phyloP scores from a whole-genome alignment of 2,329 filamentous ascomycete species.

The Xylaria arbuscula region DNA sequence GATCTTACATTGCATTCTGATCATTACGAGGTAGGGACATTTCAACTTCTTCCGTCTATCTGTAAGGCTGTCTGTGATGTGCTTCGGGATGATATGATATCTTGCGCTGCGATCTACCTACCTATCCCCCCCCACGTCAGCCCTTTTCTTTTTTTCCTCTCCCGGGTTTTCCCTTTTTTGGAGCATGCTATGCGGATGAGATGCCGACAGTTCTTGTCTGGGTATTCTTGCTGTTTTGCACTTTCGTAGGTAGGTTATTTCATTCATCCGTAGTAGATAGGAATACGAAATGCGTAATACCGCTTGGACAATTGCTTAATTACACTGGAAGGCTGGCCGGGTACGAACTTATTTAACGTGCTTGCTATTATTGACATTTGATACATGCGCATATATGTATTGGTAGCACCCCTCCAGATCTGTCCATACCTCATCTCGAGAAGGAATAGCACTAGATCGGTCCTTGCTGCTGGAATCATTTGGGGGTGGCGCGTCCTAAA shows the following conservation, averaged over 20 bases:
- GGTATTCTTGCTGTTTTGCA: not conserved
- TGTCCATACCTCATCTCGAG: not conserved
- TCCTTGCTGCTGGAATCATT: not conserved
- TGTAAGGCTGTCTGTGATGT: not conserved
- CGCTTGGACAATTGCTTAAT: conserved; percentile 1
- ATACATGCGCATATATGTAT: not conserved
- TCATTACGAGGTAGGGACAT: too few relatives aligned
- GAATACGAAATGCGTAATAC: not conserved
- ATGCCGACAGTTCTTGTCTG: not conserved
- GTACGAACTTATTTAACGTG: not conserved
- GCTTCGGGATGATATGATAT: not conserved
- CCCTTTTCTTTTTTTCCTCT: not conserved
- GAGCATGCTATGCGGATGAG: not conserved
- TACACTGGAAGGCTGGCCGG: not conserved
- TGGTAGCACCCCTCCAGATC: not conserved
- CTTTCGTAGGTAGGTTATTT: not conserved
- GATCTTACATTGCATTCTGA: too few relatives aligned
- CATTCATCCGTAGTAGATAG: not conserved
- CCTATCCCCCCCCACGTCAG: not conserved
- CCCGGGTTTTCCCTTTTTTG: not conserved
- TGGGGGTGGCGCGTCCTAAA: not conserved
- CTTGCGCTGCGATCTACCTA: not conserved
- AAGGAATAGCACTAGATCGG: conserved; percentile 4
- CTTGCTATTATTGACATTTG: not conserved
- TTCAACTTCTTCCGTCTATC: not conserved